Percentiles rank a stretch among this genome's conserved stretches.
phyloP scores from a whole-genome alignment of 768 basidiomycete genomes.

The Crucibulum laeve region DNA sequence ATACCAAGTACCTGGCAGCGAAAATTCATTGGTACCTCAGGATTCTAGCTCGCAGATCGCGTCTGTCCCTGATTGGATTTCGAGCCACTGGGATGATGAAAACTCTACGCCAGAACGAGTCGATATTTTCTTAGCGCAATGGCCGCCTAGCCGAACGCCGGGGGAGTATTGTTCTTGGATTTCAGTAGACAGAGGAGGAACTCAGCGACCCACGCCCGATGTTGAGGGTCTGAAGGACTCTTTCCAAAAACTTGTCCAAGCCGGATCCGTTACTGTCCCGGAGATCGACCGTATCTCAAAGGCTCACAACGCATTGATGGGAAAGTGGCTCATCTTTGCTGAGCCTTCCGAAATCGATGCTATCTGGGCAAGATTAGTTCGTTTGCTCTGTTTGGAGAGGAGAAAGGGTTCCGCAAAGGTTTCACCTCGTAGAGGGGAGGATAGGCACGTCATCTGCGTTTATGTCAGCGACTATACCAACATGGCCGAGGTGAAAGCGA shows the following conservation, averaged over 20 bases:
- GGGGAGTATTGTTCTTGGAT: slow-evolving; percentile 29
- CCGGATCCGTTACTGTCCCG: slow-evolving; percentile 21
- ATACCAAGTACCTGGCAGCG: not conserved
- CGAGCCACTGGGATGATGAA: slow-evolving; percentile 14
- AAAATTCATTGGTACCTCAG: not conserved
- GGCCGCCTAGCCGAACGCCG: slow-evolving; percentile 34
- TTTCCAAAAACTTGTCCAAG: slow-evolving; percentile 16
- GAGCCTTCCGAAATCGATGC: slow-evolving; percentile 23
- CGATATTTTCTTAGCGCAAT: slow-evolving; percentile 24
- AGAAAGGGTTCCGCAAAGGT: slow-evolving; percentile 28
- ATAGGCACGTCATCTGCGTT: slow-evolving; percentile 32
- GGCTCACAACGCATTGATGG: slow-evolving; percentile 22
- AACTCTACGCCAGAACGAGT: slow-evolving; percentile 18
- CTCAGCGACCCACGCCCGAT: slow-evolving; percentile 5
- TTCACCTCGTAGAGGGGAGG: slow-evolving; percentile 25
- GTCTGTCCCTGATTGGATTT: not conserved
- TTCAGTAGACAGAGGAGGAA: slow-evolving; percentile 19
- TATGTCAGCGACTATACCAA: slow-evolving; percentile 23
- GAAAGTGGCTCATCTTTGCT: slow-evolving; percentile 37
- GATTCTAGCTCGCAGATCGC: not conserved
- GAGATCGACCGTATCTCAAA: slow-evolving; percentile 28
- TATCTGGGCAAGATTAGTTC: slow-evolving; percentile 29
- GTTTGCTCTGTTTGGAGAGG: slow-evolving; percentile 20
- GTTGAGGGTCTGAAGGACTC: slow-evolving; percentile 11
- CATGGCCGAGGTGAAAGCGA: slow-evolving; percentile 18